phyloP scores from a whole-genome alignment of 2,329 filamentous ascomycete genomes.

The Hypomyces rosellus region DNA sequence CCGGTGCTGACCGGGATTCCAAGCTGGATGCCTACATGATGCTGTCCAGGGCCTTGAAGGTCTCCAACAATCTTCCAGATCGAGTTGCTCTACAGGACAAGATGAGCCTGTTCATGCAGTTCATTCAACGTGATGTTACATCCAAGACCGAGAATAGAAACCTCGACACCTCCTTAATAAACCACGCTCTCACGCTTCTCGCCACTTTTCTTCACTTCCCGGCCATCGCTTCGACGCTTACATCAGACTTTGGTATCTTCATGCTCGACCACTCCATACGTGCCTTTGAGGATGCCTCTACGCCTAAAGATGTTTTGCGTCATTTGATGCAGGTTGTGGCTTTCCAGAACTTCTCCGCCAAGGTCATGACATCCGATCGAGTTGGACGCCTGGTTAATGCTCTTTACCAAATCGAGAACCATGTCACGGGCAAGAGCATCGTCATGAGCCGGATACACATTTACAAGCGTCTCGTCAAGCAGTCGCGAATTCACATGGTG shows the following conservation, averaged over 20 bases:
- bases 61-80: slow-evolving; percentile 77
- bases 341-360: slow-evolving; percentile 69
- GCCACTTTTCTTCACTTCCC: slow-evolving; percentile 70
- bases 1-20: slow-evolving; percentile 62
- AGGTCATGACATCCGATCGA: slow-evolving; percentile 66
- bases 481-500: slow-evolving; percentile 65
- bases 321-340: slow-evolving; percentile 76
- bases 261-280: slow-evolving; percentile 75
- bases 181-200: slow-evolving; percentile 72
- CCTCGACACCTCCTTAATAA: slow-evolving; percentile 63
- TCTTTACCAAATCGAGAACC: slow-evolving; percentile 65
- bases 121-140: slow-evolving; percentile 75
- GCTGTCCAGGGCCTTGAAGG: slow-evolving; percentile 67
- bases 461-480: slow-evolving; percentile 69
- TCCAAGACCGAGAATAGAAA: slow-evolving; percentile 50
- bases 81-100: slow-evolving; percentile 66
- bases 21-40: slow-evolving; percentile 83
- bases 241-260: slow-evolving; percentile 72
- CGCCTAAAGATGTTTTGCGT: slow-evolving; percentile 71
- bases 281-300: slow-evolving; percentile 59
- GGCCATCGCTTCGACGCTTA: slow-evolving; percentile 62
- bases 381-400: slow-evolving; percentile 64
- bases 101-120: slow-evolving; percentile 70
- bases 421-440: slow-evolving; percentile 74
- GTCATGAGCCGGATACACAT: slow-evolving; percentile 69